These are phyloP conservation scores for Phytophthora fragariae DNA, from an alignment of 352 stramenopile genomes.

Conservation along the genomic window DNA sequence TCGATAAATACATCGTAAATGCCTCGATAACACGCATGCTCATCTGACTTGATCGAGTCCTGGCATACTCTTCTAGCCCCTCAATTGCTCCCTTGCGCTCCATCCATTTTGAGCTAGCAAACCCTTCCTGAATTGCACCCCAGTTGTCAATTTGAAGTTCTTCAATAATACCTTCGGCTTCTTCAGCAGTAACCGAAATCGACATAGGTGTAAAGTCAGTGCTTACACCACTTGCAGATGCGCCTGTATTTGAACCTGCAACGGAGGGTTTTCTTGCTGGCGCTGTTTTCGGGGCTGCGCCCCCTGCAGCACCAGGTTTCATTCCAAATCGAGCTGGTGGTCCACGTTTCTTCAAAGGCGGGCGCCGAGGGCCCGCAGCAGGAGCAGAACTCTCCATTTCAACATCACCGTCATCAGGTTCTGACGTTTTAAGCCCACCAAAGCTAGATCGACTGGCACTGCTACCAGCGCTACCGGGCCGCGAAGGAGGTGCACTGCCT, in stretches of 20 bases:
- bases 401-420: slow-evolving; percentile 34
- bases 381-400: slow-evolving; percentile 39
- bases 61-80: slow-evolving; percentile 65
- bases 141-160: slow-evolving; percentile 74
- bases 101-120: slow-evolving; percentile 84
- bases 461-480: slow-evolving; percentile 41
- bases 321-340: slow-evolving; percentile 57
- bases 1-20: slow-evolving; percentile 73
- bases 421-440: slow-evolving; percentile 14
- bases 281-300: slow-evolving; percentile 35
- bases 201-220: slow-evolving; percentile 72
- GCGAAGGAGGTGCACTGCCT: slow-evolving; percentile 42
- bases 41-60: slow-evolving; percentile 59
- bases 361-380: slow-evolving; percentile 10
- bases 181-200: slow-evolving; percentile 68
- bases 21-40: slow-evolving; percentile 74
- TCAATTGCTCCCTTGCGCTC: slow-evolving; percentile 85
- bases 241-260: slow-evolving; percentile 11
- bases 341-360: slow-evolving; percentile 57
- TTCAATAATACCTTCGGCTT: slow-evolving; percentile 67
- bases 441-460: slow-evolving; percentile 36
- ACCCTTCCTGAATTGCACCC: slow-evolving; percentile 57
- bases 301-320: slow-evolving; percentile 44
- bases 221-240: slow-evolving; percentile 29
- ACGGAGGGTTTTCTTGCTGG: slow-evolving; percentile 40